These are phyloP conservation scores for Collybiopsis confluens DNA, from an alignment of 768 basidiomycete genomes.

Conservation along the genomic window DNA sequence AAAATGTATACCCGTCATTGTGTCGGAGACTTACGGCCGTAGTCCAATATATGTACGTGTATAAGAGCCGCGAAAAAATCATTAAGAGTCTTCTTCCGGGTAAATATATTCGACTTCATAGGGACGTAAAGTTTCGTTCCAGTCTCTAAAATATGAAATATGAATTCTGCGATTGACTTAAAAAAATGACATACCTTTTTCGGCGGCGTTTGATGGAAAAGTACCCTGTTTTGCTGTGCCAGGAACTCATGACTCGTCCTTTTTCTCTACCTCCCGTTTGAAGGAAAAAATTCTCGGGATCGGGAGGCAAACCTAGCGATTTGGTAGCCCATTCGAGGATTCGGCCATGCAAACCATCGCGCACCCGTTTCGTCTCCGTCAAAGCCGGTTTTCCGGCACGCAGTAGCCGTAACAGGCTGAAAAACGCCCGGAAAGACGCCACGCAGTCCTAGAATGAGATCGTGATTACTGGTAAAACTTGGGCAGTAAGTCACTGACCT, in stretches of 20 bases:
- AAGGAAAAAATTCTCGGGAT: slow-evolving; percentile 67
- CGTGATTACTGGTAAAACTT: no score
- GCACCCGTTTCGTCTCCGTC: slow-evolving; percentile 44
- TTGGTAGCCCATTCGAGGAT: slow-evolving; percentile 60
- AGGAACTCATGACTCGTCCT: slow-evolving; percentile 59
- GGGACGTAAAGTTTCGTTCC: slow-evolving; percentile 81
- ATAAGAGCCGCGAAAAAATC: background rate
- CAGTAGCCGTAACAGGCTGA: slow-evolving; percentile 57
- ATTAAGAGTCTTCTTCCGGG: slow-evolving; percentile 45
- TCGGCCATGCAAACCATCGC: slow-evolving; percentile 57
- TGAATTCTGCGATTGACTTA: background rate
- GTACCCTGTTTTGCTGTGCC: slow-evolving; percentile 72
- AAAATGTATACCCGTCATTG: no score
- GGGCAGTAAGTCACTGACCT: slow-evolving; percentile 21
- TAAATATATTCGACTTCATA: slow-evolving; percentile 88
- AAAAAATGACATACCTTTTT: slow-evolving; percentile 49
- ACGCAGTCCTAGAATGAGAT: slow-evolving; percentile 47
- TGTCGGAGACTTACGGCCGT: no score
- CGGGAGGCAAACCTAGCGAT: slow-evolving; percentile 55
- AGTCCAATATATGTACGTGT: no score
- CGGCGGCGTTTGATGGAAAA: slow-evolving; percentile 75
- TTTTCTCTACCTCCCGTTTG: slow-evolving; percentile 61
- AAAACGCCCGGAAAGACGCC: slow-evolving; percentile 72
- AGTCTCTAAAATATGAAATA: slow-evolving; percentile 54
- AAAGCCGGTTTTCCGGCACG: slow-evolving; percentile 57